Conservation (phyloP, 2,329 filamentous ascomycete species). For the Microdochium trichocladiopsis region DNA sequence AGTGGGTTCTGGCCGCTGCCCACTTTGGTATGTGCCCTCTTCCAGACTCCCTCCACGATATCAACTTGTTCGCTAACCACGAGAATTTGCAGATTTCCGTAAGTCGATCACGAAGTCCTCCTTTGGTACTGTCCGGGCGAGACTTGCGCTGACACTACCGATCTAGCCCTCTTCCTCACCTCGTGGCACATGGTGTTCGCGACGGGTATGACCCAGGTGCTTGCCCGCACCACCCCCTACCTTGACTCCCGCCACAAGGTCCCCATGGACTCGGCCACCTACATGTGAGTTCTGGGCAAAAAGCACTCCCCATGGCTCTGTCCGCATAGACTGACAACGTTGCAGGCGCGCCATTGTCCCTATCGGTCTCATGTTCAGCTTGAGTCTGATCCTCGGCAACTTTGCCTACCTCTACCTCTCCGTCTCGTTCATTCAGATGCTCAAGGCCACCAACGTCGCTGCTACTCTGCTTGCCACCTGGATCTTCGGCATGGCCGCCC, state of each 20-base stretch:
- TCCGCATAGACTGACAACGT: too few species aligned
- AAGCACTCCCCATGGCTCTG: too few species aligned
- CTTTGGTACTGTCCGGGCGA: neutral
- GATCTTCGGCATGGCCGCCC: slow-evolving; percentile 44
- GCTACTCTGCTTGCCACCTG: slow-evolving; percentile 61
- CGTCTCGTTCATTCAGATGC: slow-evolving; percentile 65
- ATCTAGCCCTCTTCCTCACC: slow-evolving; percentile 48
- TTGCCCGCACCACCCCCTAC: slow-evolving; percentile 55
- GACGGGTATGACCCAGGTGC: slow-evolving; percentile 57
- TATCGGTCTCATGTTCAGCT: slow-evolving; percentile 59
- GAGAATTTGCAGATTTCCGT: slow-evolving; percentile 33
- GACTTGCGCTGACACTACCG: neutral
- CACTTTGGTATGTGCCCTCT: slow-evolving; percentile 60
- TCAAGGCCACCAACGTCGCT: slow-evolving; percentile 43
- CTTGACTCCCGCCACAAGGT: slow-evolving; percentile 57
- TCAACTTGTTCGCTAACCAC: neutral
- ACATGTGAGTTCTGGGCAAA: slow-evolving; percentile 29
- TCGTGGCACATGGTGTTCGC: slow-evolving; percentile 65
- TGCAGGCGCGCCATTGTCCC: slow-evolving; percentile 49
- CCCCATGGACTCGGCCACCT: slow-evolving; percentile 53
- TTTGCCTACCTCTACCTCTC: slow-evolving; percentile 61
- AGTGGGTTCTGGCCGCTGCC: slow-evolving; percentile 73
- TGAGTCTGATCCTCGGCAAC: slow-evolving; percentile 60
- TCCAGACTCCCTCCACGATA: slow-evolving; percentile 6
- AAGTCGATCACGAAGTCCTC: slow-evolving; percentile 16